Evolutionary conservation across 179 eudicot species (phyloP).

Genomic region (Camellia oleifera): DNA sequence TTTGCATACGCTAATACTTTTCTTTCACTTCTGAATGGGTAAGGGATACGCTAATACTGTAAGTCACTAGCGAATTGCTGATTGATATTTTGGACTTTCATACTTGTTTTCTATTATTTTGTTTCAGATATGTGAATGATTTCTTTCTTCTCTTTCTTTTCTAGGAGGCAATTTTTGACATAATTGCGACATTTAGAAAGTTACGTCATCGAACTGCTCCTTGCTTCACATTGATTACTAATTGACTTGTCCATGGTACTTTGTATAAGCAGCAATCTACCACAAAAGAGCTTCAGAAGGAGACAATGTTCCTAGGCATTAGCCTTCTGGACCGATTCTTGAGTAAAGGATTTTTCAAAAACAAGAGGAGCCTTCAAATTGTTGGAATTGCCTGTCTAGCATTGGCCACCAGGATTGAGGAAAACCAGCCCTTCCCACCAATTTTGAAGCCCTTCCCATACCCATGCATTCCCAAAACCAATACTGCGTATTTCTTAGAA

Average conservation of each 20-base stretch:
- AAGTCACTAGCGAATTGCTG: too few relatives aligned
- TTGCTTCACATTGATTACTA: background rate
- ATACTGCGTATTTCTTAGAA: too few relatives aligned
- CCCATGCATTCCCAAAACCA: too few relatives aligned
- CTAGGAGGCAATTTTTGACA: background rate
- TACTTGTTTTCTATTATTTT: background rate
- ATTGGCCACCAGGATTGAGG: conserved; percentile 89
- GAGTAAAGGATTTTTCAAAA: conserved; percentile 79
- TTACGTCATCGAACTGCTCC: background rate
- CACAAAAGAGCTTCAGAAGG: conserved; percentile 62
- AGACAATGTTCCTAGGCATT: conserved; percentile 81
- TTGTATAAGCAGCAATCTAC: conserved; percentile 53
- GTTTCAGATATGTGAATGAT: background rate
- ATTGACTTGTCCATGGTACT: conserved; percentile 7
- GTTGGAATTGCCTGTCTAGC: conserved; percentile 90
- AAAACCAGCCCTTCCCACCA: conserved; percentile 65
- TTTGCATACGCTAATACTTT: too few relatives aligned
- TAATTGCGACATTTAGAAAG: background rate
- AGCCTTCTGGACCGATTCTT: conserved; percentile 79
- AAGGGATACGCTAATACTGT: too few relatives aligned
- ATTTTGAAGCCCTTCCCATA: too few relatives aligned
- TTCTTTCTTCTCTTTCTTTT: background rate
- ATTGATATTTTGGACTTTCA: too few relatives aligned
- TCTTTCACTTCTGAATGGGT: too few relatives aligned
- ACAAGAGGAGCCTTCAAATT: conserved; percentile 63